Percentiles rank a stretch among this genome's conserved stretches.
These are phyloP conservation scores for Fomitopsis betulina DNA, from an alignment of 1,284 basidiomycete species.

Conservation along the genomic window DNA sequence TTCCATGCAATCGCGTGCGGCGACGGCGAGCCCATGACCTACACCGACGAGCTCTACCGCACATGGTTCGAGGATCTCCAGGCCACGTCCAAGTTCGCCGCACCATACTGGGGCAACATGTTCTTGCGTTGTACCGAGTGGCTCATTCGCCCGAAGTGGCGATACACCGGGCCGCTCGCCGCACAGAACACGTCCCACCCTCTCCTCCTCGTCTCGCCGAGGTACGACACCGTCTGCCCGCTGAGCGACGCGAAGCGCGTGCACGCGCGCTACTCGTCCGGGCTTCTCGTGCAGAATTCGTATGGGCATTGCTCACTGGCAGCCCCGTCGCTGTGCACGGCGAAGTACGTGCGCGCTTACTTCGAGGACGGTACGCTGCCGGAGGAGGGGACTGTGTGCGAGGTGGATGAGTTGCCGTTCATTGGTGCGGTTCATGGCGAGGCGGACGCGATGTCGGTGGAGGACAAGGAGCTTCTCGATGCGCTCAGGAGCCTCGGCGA, in stretches of 20 bases:
- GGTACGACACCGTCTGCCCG: constrained; percentile 17
- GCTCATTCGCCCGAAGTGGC: constrained; percentile 12
- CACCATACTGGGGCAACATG: constrained; percentile 10
- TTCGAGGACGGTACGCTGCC: constrained; percentile 39
- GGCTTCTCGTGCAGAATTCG: constrained; percentile 16
- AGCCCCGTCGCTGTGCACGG: constrained; percentile 40
- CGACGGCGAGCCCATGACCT: constrained; percentile 33
- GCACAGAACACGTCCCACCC: constrained; percentile 26
- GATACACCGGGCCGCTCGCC: constrained; percentile 16
- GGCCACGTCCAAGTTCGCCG: constrained; percentile 31
- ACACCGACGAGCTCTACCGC: constrained; percentile 1
- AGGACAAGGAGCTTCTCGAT: constrained; percentile 14
- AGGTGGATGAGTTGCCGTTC: constrained; percentile 16
- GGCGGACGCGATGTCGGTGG: constrained; percentile 4
- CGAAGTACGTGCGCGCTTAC: constrained; percentile 35
- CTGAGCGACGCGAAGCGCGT: constrained; percentile 13
- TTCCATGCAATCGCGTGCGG: constrained; percentile 32
- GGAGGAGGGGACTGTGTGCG: constrained; percentile 35
- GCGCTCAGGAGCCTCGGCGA: constrained; percentile 12
- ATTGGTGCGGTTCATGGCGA: constrained; percentile 7
- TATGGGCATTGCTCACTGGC: constrained; percentile 38
- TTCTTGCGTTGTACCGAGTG: constrained; percentile 14
- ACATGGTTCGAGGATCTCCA: constrained; percentile 24
- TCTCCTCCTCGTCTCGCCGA: constrained; percentile 15
- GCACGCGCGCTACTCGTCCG: constrained; percentile 13